phyloP scores from a whole-genome alignment of 129 eudicot genomes.

The Flaveria ramosissima region DNA sequence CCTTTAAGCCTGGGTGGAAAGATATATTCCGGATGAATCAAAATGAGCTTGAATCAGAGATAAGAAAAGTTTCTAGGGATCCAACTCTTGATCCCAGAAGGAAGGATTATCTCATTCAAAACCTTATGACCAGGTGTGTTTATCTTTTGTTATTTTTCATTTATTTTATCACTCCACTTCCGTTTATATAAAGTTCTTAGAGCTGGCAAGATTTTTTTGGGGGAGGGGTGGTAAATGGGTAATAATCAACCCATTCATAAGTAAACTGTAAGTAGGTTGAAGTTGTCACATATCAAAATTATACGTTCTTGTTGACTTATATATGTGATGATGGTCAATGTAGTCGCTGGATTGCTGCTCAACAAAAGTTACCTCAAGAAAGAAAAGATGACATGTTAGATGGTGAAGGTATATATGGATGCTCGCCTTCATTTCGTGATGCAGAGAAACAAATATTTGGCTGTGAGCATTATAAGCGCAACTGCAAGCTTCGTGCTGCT shows the following conservation, averaged over 20 bases:
- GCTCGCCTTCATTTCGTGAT: slow-evolving; percentile 91
- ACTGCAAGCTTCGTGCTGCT: slow-evolving; percentile 99
- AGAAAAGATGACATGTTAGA: slow-evolving; percentile 56
- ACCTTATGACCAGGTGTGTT: slow-evolving; percentile 94
- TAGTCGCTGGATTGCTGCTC: slow-evolving; percentile 98
- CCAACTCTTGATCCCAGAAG: slow-evolving; percentile 98
- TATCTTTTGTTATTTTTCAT: neutral
- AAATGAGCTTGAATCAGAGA: slow-evolving; percentile 98
- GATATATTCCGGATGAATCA: slow-evolving; percentile 98
- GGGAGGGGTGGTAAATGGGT: slow-evolving; percentile 3
- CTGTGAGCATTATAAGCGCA: slow-evolving; percentile 94
- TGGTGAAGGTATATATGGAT: slow-evolving; percentile 54
- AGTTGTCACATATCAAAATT: neutral
- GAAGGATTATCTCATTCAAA: slow-evolving; percentile 94
- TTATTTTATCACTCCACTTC: neutral
- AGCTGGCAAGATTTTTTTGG: neutral
- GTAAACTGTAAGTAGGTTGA: neutral
- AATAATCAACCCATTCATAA: neutral
- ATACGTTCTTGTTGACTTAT: slow-evolving; percentile 14
- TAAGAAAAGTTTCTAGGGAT: slow-evolving; percentile 96
- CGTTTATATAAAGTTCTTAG: neutral
- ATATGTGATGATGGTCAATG: slow-evolving; percentile 6
- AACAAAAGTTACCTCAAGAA: slow-evolving; percentile 77
- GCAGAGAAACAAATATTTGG: slow-evolving; percentile 74
- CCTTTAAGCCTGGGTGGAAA: slow-evolving; percentile 99